Conservation (phyloP, 371 early-diverging fungal species). For the Mucor indicus region DNA sequence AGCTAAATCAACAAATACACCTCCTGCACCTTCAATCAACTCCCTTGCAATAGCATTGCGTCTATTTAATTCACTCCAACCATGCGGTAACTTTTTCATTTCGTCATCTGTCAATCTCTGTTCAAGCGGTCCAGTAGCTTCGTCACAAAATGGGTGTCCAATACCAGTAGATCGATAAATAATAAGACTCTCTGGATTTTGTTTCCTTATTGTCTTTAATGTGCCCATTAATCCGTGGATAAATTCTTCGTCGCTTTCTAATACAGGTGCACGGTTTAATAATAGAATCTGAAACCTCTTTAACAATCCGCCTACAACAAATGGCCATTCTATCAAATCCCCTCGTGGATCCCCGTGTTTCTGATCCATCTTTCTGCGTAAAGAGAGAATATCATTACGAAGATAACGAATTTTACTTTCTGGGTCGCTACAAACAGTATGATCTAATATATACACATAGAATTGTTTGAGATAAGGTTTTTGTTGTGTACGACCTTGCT, state of each 20-base stretch:
- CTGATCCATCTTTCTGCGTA: constrained; percentile 20
- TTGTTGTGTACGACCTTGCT: too few species aligned
- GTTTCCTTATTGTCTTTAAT: constrained; percentile 35
- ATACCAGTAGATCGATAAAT: constrained; percentile 52
- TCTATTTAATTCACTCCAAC: constrained; percentile 52
- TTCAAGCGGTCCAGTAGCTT: constrained; percentile 35
- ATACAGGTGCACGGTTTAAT: constrained; percentile 47
- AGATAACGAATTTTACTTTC: constrained; percentile 41
- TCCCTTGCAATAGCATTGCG: constrained; percentile 56
- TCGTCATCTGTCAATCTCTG: constrained; percentile 26
- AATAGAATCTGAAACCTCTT: constrained; percentile 39
- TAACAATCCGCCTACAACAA: constrained; percentile 33
- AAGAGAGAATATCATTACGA: constrained; percentile 56
- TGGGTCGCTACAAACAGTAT: constrained; percentile 32
- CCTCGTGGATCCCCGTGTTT: constrained; percentile 26
- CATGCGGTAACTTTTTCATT: constrained; percentile 36
- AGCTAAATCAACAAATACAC: constrained; percentile 56
- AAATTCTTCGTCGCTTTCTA: constrained; percentile 47
- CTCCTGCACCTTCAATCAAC: constrained; percentile 56
- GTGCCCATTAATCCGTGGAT: constrained; percentile 37
- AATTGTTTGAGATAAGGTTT: not conserved
- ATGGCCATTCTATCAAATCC: constrained; percentile 47
- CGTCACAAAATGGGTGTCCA: constrained; percentile 50
- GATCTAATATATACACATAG: constrained; percentile 21
- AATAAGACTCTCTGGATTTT: constrained; percentile 33